Evolutionary conservation across 202 grass and related monocot species (phyloP).

Genomic region (Schoenoplectus tabernaemontani): DNA sequence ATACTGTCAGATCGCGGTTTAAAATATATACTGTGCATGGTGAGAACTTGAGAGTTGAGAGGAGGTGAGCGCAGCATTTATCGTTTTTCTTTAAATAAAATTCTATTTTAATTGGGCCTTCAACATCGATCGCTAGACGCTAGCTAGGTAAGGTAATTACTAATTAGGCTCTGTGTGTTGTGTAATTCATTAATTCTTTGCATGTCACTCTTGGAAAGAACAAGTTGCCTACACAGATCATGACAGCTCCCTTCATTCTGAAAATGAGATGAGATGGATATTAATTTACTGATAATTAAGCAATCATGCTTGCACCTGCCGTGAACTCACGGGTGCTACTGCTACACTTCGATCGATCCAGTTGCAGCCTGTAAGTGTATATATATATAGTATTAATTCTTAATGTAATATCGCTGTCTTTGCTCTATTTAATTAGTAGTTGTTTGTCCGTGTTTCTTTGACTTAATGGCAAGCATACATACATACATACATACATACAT

Average conservation of each 20-base stretch:
- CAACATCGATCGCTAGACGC: too few species aligned
- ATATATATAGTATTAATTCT: too few species aligned
- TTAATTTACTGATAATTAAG: neutral
- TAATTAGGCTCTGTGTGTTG: too few species aligned
- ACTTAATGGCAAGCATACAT: neutral
- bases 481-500: too few species aligned
- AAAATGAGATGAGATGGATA: too few species aligned
- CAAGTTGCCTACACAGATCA: neutral
- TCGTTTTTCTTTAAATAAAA: neutral
- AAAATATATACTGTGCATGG: too few species aligned
- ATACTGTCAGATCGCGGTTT: conserved; percentile 9
- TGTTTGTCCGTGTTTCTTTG: neutral
- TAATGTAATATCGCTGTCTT: neutral
- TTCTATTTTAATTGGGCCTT: too few species aligned
- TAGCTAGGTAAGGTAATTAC: too few species aligned
- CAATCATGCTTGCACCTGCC: neutral
- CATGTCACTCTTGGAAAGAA: neutral
- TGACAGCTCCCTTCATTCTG: neutral
- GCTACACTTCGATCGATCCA: too few species aligned
- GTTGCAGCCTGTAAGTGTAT: too few species aligned
- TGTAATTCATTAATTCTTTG: neutral
- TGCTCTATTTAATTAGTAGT: neutral
- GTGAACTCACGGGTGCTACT: neutral
- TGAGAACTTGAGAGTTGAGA: too few species aligned
- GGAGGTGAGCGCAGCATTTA: neutral